Conservation (phyloP, 192 early-diverging fungal genomes). For the Gaertneriomyces semiglobifer region DNA sequence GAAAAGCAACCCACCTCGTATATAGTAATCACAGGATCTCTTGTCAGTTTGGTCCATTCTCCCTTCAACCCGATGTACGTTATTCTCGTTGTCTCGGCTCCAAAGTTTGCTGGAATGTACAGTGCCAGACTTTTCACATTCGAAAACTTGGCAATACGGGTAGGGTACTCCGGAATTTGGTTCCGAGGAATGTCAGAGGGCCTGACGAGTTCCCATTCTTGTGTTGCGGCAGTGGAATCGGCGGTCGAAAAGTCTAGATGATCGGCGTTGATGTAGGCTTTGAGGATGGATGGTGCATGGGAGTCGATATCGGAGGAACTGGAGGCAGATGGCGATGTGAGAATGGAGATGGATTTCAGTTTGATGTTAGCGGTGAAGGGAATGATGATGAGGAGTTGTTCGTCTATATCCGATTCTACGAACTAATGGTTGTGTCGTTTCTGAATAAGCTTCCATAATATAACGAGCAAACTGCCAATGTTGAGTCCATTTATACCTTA, state of each 20-base stretch:
- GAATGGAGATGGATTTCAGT: conserved; percentile 81
- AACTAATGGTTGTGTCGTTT: conserved; percentile 29
- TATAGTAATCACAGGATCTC: conserved; percentile 52
- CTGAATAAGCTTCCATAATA: neutral
- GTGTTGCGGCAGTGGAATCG: conserved; percentile 62
- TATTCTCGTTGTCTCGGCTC: conserved; percentile 70
- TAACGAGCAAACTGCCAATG: neutral
- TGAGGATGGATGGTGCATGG: too few species aligned
- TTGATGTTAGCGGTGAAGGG: conserved; percentile 91
- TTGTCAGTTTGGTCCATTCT: conserved; percentile 50
- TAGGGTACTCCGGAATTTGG: conserved; percentile 44
- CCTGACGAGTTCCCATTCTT: conserved; percentile 78
- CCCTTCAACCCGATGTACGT: conserved; percentile 87
- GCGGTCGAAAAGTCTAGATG: conserved; percentile 88
- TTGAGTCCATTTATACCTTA: conserved; percentile 38
- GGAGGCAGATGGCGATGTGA: conserved; percentile 9
- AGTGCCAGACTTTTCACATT: conserved; percentile 76
- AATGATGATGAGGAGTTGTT: conserved; percentile 83
- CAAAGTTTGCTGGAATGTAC: conserved; percentile 78
- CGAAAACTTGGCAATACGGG: conserved; percentile 34
- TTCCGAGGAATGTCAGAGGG: conserved; percentile 51
- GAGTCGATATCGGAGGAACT: too few species aligned
- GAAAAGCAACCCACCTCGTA: conserved; percentile 38
- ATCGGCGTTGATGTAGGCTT: conserved; percentile 74
- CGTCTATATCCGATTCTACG: conserved; percentile 83